Evolutionary conservation across 75 land plant genomes (phyloP).

Genomic region (Cryptomeria japonica): DNA sequence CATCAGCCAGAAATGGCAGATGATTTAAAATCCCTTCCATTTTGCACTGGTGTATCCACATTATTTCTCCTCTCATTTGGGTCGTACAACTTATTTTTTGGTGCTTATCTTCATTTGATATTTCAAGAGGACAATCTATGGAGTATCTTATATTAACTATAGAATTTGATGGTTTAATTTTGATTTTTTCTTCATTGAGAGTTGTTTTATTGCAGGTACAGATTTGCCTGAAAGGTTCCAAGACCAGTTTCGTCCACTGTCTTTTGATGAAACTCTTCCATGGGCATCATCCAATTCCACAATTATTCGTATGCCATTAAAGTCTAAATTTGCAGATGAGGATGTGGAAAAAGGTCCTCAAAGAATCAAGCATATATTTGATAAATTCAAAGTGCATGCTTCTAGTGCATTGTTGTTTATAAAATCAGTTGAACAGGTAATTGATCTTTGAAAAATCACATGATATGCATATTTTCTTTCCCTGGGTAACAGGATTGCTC

Average conservation of each 20-base stretch:
- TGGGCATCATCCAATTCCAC: slow-evolving; percentile 64
- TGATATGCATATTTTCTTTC: background rate
- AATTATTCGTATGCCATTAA: slow-evolving; percentile 87
- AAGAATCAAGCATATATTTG: slow-evolving; percentile 50
- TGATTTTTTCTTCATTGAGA: background rate
- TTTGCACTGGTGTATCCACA: background rate
- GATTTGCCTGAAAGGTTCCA: slow-evolving; percentile 71
- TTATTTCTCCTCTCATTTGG: background rate
- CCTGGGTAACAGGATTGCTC: background rate
- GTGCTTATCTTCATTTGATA: background rate
- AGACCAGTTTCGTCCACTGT: slow-evolving; percentile 86
- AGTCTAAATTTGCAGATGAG: slow-evolving; percentile 43
- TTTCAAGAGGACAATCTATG: background rate
- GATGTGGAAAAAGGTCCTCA: slow-evolving; percentile 29
- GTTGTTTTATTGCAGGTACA: slow-evolving; percentile 53
- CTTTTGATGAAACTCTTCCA: slow-evolving; percentile 44
- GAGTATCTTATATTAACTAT: background rate
- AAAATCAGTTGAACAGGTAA: slow-evolving; percentile 85
- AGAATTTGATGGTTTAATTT: background rate
- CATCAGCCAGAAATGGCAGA: background rate
- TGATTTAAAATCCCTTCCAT: background rate
- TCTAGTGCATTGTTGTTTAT: slow-evolving; percentile 63
- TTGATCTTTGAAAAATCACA: background rate
- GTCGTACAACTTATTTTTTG: background rate
- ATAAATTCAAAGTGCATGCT: slow-evolving; percentile 61